Conservation (phyloP, 345 rosid genomes). For the Corymbia maculata region DNA sequence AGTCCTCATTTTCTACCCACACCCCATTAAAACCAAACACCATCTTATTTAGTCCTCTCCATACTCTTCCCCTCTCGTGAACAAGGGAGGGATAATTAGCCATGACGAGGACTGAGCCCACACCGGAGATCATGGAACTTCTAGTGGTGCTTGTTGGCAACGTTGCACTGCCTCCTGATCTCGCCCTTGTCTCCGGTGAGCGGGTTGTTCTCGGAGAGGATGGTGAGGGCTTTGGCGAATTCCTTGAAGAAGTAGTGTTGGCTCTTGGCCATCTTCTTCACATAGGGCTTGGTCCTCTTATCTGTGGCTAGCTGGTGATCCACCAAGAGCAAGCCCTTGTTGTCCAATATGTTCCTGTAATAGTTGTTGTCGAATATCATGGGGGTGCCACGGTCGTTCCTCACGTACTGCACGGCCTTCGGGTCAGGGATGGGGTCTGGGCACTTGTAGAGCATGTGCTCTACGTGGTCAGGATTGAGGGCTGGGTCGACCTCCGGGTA, state of each 20-base stretch:
- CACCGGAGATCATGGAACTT: neutral
- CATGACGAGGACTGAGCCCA: neutral
- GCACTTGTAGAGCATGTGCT: slow-evolving; percentile 90
- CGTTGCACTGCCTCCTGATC: slow-evolving; percentile 81
- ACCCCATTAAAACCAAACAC: neutral
- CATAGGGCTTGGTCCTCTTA: slow-evolving; percentile 77
- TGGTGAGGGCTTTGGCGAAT: slow-evolving; percentile 72
- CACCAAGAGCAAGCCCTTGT: slow-evolving; percentile 81
- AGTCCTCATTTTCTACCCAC: neutral
- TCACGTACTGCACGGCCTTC: slow-evolving; percentile 89
- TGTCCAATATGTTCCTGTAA: slow-evolving; percentile 88
- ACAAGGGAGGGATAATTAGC: neutral
- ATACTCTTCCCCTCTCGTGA: neutral
- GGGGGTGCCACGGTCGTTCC: slow-evolving; percentile 94
- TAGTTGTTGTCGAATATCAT: slow-evolving; percentile 92
- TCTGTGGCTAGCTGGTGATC: slow-evolving; percentile 87
- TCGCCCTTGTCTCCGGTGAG: slow-evolving; percentile 86
- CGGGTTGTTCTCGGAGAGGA: slow-evolving; percentile 90
- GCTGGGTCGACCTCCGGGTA: slow-evolving; percentile 86
- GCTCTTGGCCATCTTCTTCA: slow-evolving; percentile 94
- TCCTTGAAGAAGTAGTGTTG: slow-evolving; percentile 91
- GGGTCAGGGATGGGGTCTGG: slow-evolving; percentile 95
- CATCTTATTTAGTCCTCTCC: neutral
- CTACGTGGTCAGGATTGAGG: slow-evolving; percentile 80
- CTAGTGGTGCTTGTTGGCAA: slow-evolving; percentile 75